Base-by-base conservation (phyloP, 371 early-diverging fungal genomes). In the Batkoa obscura region DNA sequence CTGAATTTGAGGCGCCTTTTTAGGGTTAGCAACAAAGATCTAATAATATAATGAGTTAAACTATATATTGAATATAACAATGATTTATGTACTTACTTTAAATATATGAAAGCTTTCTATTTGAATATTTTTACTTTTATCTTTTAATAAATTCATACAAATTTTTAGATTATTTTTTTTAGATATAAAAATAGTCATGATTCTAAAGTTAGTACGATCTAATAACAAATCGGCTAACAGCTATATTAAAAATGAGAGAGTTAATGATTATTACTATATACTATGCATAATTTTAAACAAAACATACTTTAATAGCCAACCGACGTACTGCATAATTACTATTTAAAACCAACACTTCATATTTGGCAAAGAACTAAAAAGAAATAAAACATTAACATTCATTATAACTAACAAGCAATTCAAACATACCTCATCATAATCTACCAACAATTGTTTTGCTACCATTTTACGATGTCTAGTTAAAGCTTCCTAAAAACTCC, bases 21-120 rank as follows among this genome's bases (percentile, higher is more conserved):
- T n/a, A 1, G 55, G 55, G n/a, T 54, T 54, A 43, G 55, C 55
- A 15, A 54, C 37, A 31, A 54, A 54, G 39, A 54, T 42, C 55
- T 54, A 33, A 13, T 8, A n/a, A n/a, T 13, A 33, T 23, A 34
- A 5, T 23, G 46, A n/a, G 31, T 3, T 30, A 49, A 34, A 33
- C 33, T 3, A 30, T n/a, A n/a, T 23, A 3, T 2, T 49, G 9
- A 30, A 34, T 31, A 13, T 33, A 3, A 13, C n/a, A 9, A n/a
- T n/a, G 3, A 31, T 54, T 38, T 52, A 37, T 36, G 53, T 12
- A 37, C 2, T 5, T 54, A 54, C 55, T 32, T 54, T 54, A 31
- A 54, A 54, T 30, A 54, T 42, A 43, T 54, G 55, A 32, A 41
- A 54, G 9, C 43, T 43, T 42, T 54, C 55, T 8, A 54, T n/a